Evolutionary conservation across 108 stramenopile species (phyloP), one percentile per base, ranked within the genome.

Genomic region (Cyclotella kingstonii): DNA sequence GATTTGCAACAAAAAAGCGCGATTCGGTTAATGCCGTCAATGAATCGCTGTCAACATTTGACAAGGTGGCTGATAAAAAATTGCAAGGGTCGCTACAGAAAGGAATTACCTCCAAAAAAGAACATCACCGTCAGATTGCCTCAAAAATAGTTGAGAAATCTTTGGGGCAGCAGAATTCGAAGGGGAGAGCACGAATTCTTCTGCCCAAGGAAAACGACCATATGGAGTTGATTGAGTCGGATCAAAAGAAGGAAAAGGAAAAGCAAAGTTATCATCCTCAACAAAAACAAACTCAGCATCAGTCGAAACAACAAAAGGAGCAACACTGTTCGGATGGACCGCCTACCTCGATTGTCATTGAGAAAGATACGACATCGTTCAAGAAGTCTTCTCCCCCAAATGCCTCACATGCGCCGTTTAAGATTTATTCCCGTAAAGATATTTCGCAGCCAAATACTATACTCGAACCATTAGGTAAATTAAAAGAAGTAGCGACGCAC

Each of bases 131-230:
- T 31, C 58, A 68, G 23, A 59, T 46, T 60, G 86, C 86, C 83
- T 63, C 74, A 11, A 76, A 67, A 45, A 44, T 85, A 19, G 86
- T 86, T 21, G 81, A 73, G 50, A 81, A 88, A 60, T 71, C 80
- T 2, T 81, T 85, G n/a, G 79, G 81, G 65, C 60, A 66, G 44
- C 31, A 66, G 19, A 76, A 74, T 26, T 42, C 61, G 4, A 86
- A 86, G 57, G 85, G 82, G 56, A 81, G 77, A 56, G 69, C 62
- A 38, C 66, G 86, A 42, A 63, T 70, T 33, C 28, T 22, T 7
- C 70, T 65, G 44, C 83, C 80, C 52, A 73, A 72, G 21, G 78
- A 81, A 36, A 52, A 69, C 22, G 86, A 79, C 0, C 66, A 45
- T 25, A 68, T 72, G 57, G 78, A 84, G 46, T 54, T 88, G 15